Evolutionary conservation across 441 rosid genomes (phyloP).

Genomic region (Jatropha multifida): DNA sequence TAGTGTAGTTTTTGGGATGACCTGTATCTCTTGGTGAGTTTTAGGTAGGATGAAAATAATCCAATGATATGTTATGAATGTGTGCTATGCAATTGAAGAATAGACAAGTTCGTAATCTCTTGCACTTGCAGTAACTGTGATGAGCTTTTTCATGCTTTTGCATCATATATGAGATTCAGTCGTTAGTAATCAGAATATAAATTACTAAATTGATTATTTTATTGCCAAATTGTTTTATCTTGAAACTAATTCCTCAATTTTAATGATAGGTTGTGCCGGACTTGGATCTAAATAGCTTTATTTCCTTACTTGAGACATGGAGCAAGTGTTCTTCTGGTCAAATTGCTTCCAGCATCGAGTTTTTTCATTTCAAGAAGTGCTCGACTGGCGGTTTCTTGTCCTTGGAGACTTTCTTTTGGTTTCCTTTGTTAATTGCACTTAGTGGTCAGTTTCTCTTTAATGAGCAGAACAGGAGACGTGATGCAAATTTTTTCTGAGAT

Average conservation of each 20-base stretch:
- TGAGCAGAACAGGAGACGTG: slow-evolving; percentile 53
- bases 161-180: background rate
- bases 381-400: slow-evolving; percentile 80
- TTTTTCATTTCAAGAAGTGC: slow-evolving; percentile 85
- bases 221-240: background rate
- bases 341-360: slow-evolving; percentile 61
- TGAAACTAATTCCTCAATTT: slow-evolving; percentile 15
- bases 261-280: slow-evolving; percentile 50
- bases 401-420: slow-evolving; percentile 73
- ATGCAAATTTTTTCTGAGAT: slow-evolving; percentile 62
- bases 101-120: background rate
- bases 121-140: background rate
- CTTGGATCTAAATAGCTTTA: slow-evolving; percentile 44
- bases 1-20: background rate
- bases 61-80: background rate
- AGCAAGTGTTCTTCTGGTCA: slow-evolving; percentile 57
- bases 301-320: slow-evolving; percentile 62
- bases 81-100: background rate
- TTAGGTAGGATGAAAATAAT: background rate
- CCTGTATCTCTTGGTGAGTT: background rate
- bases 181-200: background rate
- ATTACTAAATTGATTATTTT: background rate
- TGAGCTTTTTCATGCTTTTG: background rate
- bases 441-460: slow-evolving; percentile 45
- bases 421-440: slow-evolving; percentile 92